Percentiles rank a stretch among this genome's conserved stretches.
phyloP scores from a whole-genome alignment of 768 basidiomycete species.

The Postia placenta region DNA sequence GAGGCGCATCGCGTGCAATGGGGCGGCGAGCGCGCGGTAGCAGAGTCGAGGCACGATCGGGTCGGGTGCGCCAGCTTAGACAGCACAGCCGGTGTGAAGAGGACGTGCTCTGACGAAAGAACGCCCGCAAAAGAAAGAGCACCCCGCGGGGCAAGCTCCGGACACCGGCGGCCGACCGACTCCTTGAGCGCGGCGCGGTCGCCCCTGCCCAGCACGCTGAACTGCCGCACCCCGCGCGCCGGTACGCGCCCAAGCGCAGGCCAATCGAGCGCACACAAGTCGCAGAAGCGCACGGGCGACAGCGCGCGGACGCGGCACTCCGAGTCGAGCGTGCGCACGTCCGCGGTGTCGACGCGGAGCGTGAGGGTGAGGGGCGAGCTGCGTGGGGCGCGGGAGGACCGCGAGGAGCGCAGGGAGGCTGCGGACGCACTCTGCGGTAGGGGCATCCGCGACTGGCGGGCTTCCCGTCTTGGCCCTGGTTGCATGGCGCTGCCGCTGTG shows the following conservation, averaged over 20 bases:
- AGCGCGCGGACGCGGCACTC: constrained; percentile 11
- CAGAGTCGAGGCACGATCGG: too few relatives aligned
- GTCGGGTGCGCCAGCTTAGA: too few relatives aligned
- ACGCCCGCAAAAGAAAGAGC: too few relatives aligned
- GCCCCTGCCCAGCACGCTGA: background rate
- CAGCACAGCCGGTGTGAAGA: too few relatives aligned
- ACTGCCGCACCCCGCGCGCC: background rate
- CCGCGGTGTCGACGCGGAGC: constrained; percentile 13
- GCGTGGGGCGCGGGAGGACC: constrained; percentile 4
- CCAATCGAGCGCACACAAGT: constrained; percentile 9
- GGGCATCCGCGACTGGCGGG: too few relatives aligned
- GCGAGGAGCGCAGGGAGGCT: constrained; percentile 16
- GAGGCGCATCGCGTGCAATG: too few relatives aligned
- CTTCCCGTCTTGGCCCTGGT: too few relatives aligned
- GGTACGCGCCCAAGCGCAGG: background rate
- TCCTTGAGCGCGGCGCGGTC: background rate
- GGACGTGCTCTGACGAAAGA: too few relatives aligned
- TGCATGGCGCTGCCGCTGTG: too few relatives aligned
- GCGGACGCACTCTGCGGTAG: too few relatives aligned
- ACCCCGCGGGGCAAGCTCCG: background rate
- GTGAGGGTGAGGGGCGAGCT: constrained; percentile 10
- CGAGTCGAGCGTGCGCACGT: constrained; percentile 18
- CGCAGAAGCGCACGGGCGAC: constrained; percentile 9
- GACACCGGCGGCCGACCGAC: background rate
- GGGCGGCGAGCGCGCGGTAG: too few relatives aligned